phyloP scores from a whole-genome alignment of 2,329 filamentous ascomycete species.

The Aspergillus flavus region DNA sequence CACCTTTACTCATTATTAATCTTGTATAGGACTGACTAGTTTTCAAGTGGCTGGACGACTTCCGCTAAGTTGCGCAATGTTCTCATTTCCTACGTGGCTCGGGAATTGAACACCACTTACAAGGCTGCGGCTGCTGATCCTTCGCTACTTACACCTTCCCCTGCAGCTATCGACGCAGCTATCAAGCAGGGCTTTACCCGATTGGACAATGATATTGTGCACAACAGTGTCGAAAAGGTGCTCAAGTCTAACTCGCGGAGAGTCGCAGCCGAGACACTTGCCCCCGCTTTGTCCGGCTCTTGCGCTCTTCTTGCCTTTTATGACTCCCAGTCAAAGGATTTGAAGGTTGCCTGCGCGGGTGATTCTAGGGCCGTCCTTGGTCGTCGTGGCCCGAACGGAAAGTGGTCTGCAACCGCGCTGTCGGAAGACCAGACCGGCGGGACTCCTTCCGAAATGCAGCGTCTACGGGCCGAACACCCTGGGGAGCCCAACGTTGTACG shows the following conservation, averaged over 20 bases:
- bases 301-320: constrained; percentile 97
- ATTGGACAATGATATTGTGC: constrained; percentile 90
- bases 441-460: constrained; percentile 79
- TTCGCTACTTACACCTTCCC: constrained; percentile 64
- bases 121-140: constrained; percentile 67
- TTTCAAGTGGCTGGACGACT: constrained; percentile 85
- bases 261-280: constrained; percentile 87
- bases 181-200: constrained; percentile 91
- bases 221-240: constrained; percentile 90
- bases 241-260: constrained; percentile 85
- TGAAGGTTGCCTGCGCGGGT: constrained; percentile 93
- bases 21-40: not conserved
- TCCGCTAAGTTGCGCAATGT: constrained; percentile 93
- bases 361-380: constrained; percentile 95
- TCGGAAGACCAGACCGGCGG: constrained; percentile 93
- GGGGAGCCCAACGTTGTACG: constrained; percentile 84
- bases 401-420: constrained; percentile 88
- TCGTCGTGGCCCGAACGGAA: constrained; percentile 73
- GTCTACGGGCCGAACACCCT: constrained; percentile 83
- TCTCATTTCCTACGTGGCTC: constrained; percentile 87
- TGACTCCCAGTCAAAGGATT: constrained; percentile 79
- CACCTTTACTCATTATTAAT: not conserved
- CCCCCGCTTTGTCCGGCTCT: constrained; percentile 92
- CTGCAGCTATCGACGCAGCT: constrained; percentile 81
- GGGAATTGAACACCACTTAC: constrained; percentile 91